phyloP scores from a whole-genome alignment of 2,329 filamentous ascomycete species.

The Diplodia mutila region DNA sequence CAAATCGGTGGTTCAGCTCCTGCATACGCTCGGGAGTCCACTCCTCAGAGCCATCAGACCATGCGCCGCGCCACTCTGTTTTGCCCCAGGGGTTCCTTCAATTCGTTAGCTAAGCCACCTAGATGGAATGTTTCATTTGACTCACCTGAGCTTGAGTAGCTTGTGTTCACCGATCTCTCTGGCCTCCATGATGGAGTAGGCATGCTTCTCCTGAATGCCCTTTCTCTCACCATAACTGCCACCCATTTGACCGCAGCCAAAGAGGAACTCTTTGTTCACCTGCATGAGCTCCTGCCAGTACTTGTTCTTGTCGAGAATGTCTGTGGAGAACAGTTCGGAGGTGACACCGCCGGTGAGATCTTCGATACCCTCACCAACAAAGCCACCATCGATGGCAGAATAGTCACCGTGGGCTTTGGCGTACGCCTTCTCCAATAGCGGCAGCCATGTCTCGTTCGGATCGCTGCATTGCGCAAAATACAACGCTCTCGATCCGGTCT shows the following conservation, averaged over 20 bases:
- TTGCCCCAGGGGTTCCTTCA: conserved; percentile 78
- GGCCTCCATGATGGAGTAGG: conserved; percentile 61
- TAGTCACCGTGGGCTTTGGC: conserved; percentile 85
- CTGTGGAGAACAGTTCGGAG: conserved; percentile 66
- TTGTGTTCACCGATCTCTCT: conserved; percentile 58
- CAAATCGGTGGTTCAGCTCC: conserved; percentile 72
- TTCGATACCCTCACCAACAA: conserved; percentile 62
- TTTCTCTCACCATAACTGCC: conserved; percentile 62
- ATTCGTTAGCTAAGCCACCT: background rate
- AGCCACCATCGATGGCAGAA: conserved; percentile 72
- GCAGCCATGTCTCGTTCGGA: conserved; percentile 80
- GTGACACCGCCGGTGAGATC: conserved; percentile 70
- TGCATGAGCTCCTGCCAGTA: conserved; percentile 83
- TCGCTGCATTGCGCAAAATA: conserved; percentile 77
- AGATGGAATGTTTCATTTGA: conserved; percentile 31
- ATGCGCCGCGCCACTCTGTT: conserved; percentile 78
- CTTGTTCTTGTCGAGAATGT: conserved; percentile 74
- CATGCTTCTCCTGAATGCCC: conserved; percentile 50
- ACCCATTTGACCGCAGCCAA: conserved; percentile 70
- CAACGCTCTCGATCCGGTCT: conserved; percentile 74
- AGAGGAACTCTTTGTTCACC: conserved; percentile 78
- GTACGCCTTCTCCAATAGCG: conserved; percentile 79
- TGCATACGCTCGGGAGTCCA: conserved; percentile 81
- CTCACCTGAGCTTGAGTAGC: conserved; percentile 63
- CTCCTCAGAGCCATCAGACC: conserved; percentile 80